Evolutionary conservation across 2,329 filamentous ascomycete genomes (phyloP).

Genomic region (Fusarium pilosicola): DNA sequence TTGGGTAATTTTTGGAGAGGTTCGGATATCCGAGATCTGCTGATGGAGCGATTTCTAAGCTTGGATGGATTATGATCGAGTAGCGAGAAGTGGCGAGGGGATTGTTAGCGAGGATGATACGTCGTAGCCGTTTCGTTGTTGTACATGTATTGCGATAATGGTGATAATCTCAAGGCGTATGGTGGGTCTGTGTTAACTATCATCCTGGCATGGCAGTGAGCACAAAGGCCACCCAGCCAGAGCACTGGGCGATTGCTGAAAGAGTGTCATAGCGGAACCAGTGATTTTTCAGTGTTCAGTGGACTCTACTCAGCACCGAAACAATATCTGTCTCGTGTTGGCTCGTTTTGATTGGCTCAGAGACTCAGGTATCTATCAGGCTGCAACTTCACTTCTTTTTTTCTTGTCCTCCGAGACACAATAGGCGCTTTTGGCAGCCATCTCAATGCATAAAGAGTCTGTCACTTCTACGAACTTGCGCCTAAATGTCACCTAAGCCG

Average conservation of each 20-base stretch:
- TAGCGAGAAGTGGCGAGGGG: neutral
- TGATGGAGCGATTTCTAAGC: neutral
- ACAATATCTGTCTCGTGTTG: neutral
- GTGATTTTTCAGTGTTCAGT: neutral
- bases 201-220: neutral
- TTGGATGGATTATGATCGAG: neutral
- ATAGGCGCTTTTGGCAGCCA: neutral
- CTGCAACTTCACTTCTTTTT: neutral
- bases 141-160: neutral
- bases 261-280: neutral
- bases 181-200: too few species aligned
- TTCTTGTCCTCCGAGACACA: neutral
- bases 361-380: neutral
- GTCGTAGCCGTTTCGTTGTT: neutral
- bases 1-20: conserved; percentile 1
- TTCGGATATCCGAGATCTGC: neutral
- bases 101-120: neutral
- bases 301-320: neutral
- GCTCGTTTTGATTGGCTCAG: neutral
- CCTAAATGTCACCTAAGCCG: neutral
- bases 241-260: neutral
- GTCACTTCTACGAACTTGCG: accelerated
- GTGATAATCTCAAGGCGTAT: too few species aligned
- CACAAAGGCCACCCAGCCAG: neutral
- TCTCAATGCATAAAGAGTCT: accelerated